These are phyloP conservation scores for Malassezia dermatis DNA, from an alignment of 1,284 basidiomycete species.

Conservation along the genomic window DNA sequence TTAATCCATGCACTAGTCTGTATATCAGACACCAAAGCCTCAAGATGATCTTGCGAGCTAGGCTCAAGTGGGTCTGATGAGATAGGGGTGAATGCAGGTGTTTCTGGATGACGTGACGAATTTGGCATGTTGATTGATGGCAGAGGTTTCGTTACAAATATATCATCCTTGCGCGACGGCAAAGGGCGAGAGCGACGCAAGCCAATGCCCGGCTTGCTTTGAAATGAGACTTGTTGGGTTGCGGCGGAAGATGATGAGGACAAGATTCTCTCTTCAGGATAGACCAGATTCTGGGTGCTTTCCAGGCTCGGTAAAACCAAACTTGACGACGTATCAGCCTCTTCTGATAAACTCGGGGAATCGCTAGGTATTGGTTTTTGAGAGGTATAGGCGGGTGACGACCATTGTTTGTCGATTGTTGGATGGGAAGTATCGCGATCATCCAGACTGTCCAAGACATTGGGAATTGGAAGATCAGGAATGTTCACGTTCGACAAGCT, in stretches of 20 bases:
- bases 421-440: constrained; percentile 1
- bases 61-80: not conserved
- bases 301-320: not conserved
- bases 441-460: constrained; percentile 1
- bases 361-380: not conserved
- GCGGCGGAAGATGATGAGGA: not conserved
- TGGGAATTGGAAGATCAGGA: constrained; percentile 10
- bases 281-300: not conserved
- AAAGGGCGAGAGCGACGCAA: not conserved
- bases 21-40: constrained; percentile 2
- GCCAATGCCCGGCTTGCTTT: not conserved
- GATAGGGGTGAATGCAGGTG: not conserved
- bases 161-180: not conserved
- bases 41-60: not conserved
- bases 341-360: not conserved
- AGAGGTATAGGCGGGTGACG: not conserved
- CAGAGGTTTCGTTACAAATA: not conserved
- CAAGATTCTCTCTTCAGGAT: not conserved
- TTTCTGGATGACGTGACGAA: not conserved
- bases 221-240: not conserved
- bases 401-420: not conserved
- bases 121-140: not conserved
- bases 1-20: constrained; percentile 1
- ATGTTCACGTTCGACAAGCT: not conserved
- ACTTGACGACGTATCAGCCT: not conserved